A percentile compares a stretch with the other conserved stretches of the same genome.
Conservation (phyloP, 805 yeast genomes). For the Ogataea pilisensis region DNA sequence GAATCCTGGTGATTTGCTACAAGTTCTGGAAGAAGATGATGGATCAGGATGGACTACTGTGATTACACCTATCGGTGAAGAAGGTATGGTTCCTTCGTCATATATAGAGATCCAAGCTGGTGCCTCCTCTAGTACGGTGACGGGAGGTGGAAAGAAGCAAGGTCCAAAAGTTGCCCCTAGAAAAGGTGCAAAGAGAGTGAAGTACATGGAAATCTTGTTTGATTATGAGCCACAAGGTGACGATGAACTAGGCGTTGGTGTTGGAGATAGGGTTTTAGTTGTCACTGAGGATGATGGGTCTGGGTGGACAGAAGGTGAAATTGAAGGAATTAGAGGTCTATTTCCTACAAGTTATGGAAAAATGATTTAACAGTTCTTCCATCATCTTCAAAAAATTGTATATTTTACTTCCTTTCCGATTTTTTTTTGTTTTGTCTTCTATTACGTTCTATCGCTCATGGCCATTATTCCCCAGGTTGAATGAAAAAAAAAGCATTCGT, state of each 20-base stretch:
- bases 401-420: too few species aligned
- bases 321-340: slow-evolving; percentile 59
- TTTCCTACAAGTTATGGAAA: slow-evolving; percentile 77
- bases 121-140: slow-evolving; percentile 7
- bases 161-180: slow-evolving; percentile 77
- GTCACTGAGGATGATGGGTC: slow-evolving; percentile 68
- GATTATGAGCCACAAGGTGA: slow-evolving; percentile 75
- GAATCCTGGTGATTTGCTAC: slow-evolving; percentile 54
- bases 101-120: slow-evolving; percentile 50
- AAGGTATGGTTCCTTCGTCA: slow-evolving; percentile 83
- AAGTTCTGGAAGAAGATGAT: slow-evolving; percentile 64
- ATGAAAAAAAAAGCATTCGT: too few species aligned
- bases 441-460: too few species aligned
- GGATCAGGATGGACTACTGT: slow-evolving; percentile 93
- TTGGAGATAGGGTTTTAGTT: slow-evolving; percentile 71
- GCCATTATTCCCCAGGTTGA: too few species aligned
- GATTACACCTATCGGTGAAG: slow-evolving; percentile 36
- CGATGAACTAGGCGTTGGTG: slow-evolving; percentile 68
- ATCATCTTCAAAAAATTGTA: too few species aligned
- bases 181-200: slow-evolving; percentile 62
- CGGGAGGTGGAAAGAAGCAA: slow-evolving; percentile 36
- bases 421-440: too few species aligned
- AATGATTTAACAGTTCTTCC: slow-evolving; percentile 13
- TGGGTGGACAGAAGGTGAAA: slow-evolving; percentile 95
- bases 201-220: slow-evolving; percentile 65